phyloP scores from a whole-genome alignment of 2,329 filamentous ascomycete species.

The Fusarium papillatum region DNA sequence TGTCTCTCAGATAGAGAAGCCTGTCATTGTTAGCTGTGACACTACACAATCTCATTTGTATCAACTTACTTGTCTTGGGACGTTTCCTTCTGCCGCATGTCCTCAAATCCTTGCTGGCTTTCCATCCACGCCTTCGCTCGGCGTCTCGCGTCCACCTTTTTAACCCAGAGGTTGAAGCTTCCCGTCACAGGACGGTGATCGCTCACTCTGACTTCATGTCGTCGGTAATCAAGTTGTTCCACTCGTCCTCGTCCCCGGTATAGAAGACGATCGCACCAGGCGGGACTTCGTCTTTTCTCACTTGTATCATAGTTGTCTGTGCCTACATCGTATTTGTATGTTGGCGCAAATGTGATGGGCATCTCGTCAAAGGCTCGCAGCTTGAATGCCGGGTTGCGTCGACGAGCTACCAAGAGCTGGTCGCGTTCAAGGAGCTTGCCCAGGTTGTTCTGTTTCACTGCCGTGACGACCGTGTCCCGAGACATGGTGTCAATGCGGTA shows the following conservation, averaged over 20 bases:
- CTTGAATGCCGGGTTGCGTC: constrained; percentile 90
- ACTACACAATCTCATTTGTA: background rate
- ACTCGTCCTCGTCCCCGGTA: constrained; percentile 86
- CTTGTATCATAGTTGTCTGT: constrained; percentile 94
- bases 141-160: constrained; percentile 79
- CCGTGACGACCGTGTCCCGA: constrained; percentile 90
- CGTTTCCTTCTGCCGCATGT: constrained; percentile 76
- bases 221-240: constrained; percentile 87
- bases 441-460: constrained; percentile 85
- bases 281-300: constrained; percentile 93
- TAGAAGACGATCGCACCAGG: constrained; percentile 97
- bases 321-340: constrained; percentile 98
- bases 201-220: constrained; percentile 91
- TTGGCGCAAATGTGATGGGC: constrained; percentile 92
- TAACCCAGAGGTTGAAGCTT: constrained; percentile 85
- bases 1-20: constrained; percentile 63
- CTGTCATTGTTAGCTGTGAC: constrained; percentile 51
- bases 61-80: constrained; percentile 81
- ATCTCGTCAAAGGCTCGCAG: constrained; percentile 92
- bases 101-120: constrained; percentile 81
- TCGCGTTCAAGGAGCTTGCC: constrained; percentile 91
- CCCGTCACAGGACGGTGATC: constrained; percentile 96
- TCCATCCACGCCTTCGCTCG: constrained; percentile 78
- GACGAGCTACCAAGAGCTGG: constrained; percentile 89
- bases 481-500: constrained; percentile 99